Base-by-base conservation (phyloP, 1,139 yeast species). In the Chernovozyma aurita region DNA sequence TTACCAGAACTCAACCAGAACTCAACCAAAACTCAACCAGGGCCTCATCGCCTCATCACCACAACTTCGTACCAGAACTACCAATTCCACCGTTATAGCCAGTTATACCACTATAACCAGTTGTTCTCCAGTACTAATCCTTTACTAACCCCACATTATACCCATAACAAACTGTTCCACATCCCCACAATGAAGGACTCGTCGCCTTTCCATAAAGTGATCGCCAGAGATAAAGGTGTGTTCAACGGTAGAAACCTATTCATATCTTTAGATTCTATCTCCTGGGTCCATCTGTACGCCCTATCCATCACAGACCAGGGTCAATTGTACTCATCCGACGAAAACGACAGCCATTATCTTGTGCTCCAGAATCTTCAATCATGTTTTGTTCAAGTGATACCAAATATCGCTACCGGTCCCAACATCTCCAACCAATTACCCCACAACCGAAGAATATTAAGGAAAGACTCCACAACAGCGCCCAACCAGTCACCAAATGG, bases 351-450 rank as follows among this genome's bases (percentile, higher is more conserved):
- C 40, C 61, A 58, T 38, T 59, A 60, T 41, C 45, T 64, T n/a
- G 50, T 69, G 12, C 47, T 68, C 24, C 63, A 55, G 34, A 58
- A 58, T 25, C 53, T 70, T 31, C 76, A 69, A 49, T 61, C 72
- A 18, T 69, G 75, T 47, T 59, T 52, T 34, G 61, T 69, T 12
- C 74, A 66, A 40, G 52, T 70, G 21, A 57, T 52, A 30, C 65
- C 73, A 8, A 53, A 49, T 29, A 39, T 59, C 33, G 26, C 35
- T 24, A 39, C 39, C 7, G 40, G 44, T 1, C 38, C 39, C 45
- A 41, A 30, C 42, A 37, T 31, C 45, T 36, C 16, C 48, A 43
- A 26, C 32, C 39, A 28, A 5, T 31, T 29, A 16, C 22, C 31
- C n/a, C 33, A 30, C 27, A 30, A 29, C 14, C 4, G 33, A 18